These are phyloP conservation scores for Komagataea norvegica DNA, from an alignment of 1,139 yeast species.

Conservation along the genomic window DNA sequence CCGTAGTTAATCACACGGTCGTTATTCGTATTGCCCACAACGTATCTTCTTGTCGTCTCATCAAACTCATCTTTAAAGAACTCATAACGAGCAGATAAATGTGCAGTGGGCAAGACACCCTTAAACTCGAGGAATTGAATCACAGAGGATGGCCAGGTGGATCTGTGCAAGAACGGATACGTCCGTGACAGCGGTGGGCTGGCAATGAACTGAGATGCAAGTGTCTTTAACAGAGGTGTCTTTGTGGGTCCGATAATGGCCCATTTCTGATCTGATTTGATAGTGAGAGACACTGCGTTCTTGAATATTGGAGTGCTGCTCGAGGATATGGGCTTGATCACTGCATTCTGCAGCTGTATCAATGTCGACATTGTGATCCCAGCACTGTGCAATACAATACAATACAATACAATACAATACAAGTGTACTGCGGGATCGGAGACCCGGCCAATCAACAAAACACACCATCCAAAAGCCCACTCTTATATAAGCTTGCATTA, in stretches of 20 bases:
- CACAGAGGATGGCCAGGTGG: conserved; percentile 41
- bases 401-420: too few species aligned
- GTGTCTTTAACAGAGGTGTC: conserved; percentile 36
- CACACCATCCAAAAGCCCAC: too few species aligned
- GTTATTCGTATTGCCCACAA: conserved; percentile 34
- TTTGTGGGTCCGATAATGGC: conserved; percentile 49
- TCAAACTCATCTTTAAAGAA: conserved; percentile 80
- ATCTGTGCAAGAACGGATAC: conserved; percentile 47
- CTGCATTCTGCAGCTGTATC: conserved; percentile 18
- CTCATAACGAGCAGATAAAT: conserved; percentile 86
- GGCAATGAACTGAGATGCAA: conserved; percentile 45
- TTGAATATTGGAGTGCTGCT: conserved; percentile 17
- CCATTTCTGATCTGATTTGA: conserved; percentile 38
- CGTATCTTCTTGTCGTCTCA: conserved; percentile 61
- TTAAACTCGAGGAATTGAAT: conserved; percentile 58
- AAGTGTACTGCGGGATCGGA: too few species aligned
- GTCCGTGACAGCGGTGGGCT: conserved; percentile 50
- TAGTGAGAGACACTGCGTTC: conserved; percentile 25
- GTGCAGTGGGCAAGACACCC: conserved; percentile 65
- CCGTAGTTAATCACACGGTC: conserved; percentile 29
- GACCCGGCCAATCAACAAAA: too few species aligned
- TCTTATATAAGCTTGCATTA: too few species aligned
- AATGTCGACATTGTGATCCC: conserved; percentile 15
- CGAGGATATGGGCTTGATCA: conserved; percentile 16
- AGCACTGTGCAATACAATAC: too few species aligned